A percentile compares a stretch with the other conserved stretches of the same genome.
Evolutionary conservation across 306 rosid genomes (phyloP).

Genomic region (Vicia faba): DNA sequence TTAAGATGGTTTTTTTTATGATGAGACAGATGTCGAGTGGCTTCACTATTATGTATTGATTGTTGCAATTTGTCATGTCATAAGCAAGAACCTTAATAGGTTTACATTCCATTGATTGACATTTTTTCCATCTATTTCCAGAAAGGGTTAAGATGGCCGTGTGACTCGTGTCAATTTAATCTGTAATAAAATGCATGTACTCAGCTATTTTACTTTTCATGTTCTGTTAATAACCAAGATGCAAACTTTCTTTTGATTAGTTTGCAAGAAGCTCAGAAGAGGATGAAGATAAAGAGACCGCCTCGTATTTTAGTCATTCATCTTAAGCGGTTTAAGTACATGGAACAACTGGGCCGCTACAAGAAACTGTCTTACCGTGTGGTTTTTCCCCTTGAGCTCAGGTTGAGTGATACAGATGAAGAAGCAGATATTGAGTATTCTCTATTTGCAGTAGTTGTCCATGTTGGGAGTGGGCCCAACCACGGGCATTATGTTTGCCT

Average conservation of each 20-base stretch:
- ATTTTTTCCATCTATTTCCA: slow-evolving; percentile 3
- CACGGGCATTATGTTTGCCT: slow-evolving; percentile 99
- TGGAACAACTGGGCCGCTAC: slow-evolving; percentile 90
- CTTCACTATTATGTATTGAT: slow-evolving; percentile 7
- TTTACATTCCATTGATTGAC: not conserved
- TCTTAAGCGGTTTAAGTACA: slow-evolving; percentile 96
- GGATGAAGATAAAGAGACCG: slow-evolving; percentile 99
- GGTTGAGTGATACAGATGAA: slow-evolving; percentile 77
- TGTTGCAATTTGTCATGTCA: slow-evolving; percentile 13
- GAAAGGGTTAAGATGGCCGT: slow-evolving; percentile 5
- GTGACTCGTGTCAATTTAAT: not conserved
- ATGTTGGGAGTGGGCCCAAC: slow-evolving; percentile 95
- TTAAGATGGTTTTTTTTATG: not conserved
- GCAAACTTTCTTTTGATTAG: slow-evolving; percentile 50
- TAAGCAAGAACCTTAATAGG: slow-evolving; percentile 7
- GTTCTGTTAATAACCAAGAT: slow-evolving; percentile 22
- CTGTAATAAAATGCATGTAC: not conserved
- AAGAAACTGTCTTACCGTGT: slow-evolving; percentile 93
- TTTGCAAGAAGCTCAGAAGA: slow-evolving; percentile 98
- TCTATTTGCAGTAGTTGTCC: slow-evolving; percentile 91
- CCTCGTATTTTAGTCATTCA: slow-evolving; percentile 94
- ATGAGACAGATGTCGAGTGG: slow-evolving; percentile 28
- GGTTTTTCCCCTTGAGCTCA: slow-evolving; percentile 90
- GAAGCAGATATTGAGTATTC: slow-evolving; percentile 86
- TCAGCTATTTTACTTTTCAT: slow-evolving; percentile 3